Conservation (phyloP, 2,329 filamentous ascomycete genomes). For the Ophiosphaerella narmari region DNA sequence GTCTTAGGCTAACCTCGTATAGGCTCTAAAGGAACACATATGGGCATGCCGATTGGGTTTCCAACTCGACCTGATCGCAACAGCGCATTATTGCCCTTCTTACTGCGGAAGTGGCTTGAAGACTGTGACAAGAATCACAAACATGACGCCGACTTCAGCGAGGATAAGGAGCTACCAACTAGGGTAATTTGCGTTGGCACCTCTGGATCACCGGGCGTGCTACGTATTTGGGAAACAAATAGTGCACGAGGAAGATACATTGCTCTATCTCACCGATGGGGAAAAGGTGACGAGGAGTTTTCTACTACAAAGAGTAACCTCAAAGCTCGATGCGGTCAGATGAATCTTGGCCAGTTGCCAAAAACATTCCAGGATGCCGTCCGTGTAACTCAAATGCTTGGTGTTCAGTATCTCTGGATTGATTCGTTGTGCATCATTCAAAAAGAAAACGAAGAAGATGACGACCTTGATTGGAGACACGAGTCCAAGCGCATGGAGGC, state of each 20-base stretch:
- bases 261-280: conserved; percentile 4
- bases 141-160: neutral
- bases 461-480: conserved; percentile 3
- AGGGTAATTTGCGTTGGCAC: neutral
- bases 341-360: neutral
- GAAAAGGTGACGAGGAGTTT: neutral
- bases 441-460: neutral
- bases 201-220: neutral
- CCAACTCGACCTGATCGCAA: neutral
- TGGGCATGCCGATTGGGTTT: neutral
- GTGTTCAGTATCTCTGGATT: conserved; percentile 1
- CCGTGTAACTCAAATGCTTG: too few species aligned
- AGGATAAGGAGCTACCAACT: neutral
- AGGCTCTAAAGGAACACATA: neutral
- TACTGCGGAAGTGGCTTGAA: neutral
- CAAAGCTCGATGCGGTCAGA: neutral
- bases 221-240: neutral
- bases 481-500: conserved; percentile 5
- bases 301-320: neutral
- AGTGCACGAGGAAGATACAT: neutral
- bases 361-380: too few species aligned
- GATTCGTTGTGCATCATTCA: neutral
- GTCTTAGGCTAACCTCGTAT: neutral
- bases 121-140: neutral
- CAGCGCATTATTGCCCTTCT: neutral